These are phyloP conservation scores for Nothopassalora personata DNA, from an alignment of 2,329 filamentous ascomycete species.

Conservation along the genomic window DNA sequence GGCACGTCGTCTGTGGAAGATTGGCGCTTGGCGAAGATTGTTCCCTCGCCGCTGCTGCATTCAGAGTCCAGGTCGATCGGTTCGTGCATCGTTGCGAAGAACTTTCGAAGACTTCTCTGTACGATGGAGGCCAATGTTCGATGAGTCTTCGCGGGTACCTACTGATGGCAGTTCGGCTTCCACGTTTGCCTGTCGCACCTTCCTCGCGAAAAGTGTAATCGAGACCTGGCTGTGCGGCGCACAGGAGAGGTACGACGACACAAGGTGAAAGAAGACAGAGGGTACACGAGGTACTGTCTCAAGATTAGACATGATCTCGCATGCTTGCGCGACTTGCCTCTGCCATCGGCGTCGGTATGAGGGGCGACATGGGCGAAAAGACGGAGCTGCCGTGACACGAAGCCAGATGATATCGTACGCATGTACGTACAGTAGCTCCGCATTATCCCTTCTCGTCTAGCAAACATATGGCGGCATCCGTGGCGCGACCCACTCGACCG, in stretches of 20 bases:
- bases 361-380: too few relatives aligned
- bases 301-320: neutral
- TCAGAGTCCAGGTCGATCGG: neutral
- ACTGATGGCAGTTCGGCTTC: neutral
- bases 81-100: neutral
- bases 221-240: neutral
- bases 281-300: neutral
- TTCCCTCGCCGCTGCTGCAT: neutral
- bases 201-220: neutral
- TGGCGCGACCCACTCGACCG: neutral
- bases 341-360: neutral
- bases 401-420: too few relatives aligned
- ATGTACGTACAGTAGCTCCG: too few relatives aligned
- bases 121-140: neutral
- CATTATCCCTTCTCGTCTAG: slow-evolving; percentile 1
- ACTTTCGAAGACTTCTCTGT: neutral
- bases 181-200: neutral
- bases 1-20: neutral
- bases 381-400: neutral
- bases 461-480: neutral
- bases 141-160: neutral
- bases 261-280: neutral
- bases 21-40: neutral
- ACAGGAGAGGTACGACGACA: neutral
- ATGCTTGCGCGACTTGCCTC: neutral